Base-by-base conservation (phyloP, 441 rosid genomes). In the Isatis lusitanica region DNA sequence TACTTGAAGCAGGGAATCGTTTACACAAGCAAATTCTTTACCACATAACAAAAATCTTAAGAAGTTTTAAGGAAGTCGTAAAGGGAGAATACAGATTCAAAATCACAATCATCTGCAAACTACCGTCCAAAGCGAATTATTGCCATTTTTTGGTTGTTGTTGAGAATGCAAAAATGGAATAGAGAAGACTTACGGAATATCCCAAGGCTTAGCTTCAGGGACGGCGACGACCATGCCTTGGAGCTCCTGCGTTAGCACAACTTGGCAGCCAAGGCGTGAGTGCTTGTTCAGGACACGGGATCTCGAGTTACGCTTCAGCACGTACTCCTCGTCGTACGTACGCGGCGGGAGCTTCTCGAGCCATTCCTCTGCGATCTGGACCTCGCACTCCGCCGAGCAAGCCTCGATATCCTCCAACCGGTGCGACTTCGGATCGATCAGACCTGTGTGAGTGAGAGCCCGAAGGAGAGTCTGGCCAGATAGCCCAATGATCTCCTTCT, bases 221-320 rank as follows among this genome's bases (percentile, higher is more conserved):
- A 94, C 89, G 4, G 98, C 97, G 16, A 92, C 97, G 6, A 94
- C 97, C 99, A 94, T 94, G 81, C 96, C 97, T 87, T 92, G 86
- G 47, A 94, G 94, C 57, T 84, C 88, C 56, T 44, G 85, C 7
- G 85, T 83, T 48, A 94, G 82, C 63, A 94, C 87, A 67, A 94
- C 91, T 84, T 92, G 99, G 58, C 99, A 94, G 3, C 98, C 94
- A 35, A 92, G 80, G 42, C 99, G 82, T 2, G 97, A 87, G 70
- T 94, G 97, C 83, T 86, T 86, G 77, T 94, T 94, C 87, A 92
- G 70, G 30, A 92, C 83, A 74, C 99, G 88, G 38, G 86, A 89
- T 65, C 97, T 83, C 6, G 99, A 90, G 78, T 81, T 89, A 70
- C 90, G 76, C 83, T 86, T 87, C 78, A 94, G 78, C 44, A 94